Conservation (phyloP, 2,329 filamentous ascomycete species). For the Colletotrichum viniferum region DNA sequence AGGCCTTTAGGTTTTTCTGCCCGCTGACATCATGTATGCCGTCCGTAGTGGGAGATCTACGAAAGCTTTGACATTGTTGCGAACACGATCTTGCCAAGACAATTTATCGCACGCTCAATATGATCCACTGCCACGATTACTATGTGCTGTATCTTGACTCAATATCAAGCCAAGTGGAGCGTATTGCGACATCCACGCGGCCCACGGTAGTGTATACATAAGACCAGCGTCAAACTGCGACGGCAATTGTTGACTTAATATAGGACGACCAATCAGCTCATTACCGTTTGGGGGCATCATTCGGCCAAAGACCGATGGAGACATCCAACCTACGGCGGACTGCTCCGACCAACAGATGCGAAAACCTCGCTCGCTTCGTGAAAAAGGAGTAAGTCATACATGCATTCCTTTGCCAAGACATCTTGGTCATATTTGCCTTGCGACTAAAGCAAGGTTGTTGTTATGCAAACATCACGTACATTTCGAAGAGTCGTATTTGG, state of each 20-base stretch:
- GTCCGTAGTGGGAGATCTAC: background rate
- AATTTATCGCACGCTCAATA: background rate
- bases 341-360: background rate
- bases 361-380: background rate
- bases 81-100: background rate
- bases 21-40: background rate
- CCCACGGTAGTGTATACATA: background rate
- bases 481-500: background rate
- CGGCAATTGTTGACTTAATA: background rate
- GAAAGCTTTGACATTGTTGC: background rate
- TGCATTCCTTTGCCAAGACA: no score
- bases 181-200: background rate
- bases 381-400: background rate
- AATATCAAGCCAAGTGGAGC: background rate
- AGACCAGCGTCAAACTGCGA: background rate
- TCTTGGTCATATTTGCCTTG: background rate
- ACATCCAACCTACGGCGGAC: background rate
- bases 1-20: background rate
- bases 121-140: background rate
- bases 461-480: background rate
- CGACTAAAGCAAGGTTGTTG: accelerated
- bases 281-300: background rate
- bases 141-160: background rate
- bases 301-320: background rate
- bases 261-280: background rate